Evolutionary conservation across 108 stramenopile species (phyloP), one percentile per base, ranked within the genome.

Genomic region (Skeletonema grethae): DNA sequence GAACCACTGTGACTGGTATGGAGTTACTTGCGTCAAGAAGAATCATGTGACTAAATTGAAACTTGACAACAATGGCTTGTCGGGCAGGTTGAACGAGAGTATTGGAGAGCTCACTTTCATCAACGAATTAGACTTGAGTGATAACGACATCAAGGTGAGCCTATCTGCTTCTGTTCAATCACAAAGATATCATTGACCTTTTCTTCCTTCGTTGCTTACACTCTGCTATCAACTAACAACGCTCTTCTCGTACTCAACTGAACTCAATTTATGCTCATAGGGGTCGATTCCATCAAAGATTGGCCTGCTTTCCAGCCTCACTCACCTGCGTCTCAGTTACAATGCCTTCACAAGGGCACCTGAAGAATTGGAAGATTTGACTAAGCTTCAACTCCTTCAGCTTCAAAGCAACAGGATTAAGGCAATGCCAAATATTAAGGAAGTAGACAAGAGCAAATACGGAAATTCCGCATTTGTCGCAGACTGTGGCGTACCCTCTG

Each of bases 271-370:
- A n/a, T n/a, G n/a, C 41, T 61, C 35, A 64, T 50, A 76, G 67
- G 91, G 91, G 22, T 36, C 82, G 4, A 36, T 94, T 28, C 93
- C 93, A 24, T 8, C 45, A 0, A 70, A 75, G 16, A 82, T 94
- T 59, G 86, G 80, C 2, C 25, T 67, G 1, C 50, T 90, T 9
- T 55, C 70, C 9, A 58, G 76, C 16, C 84, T 92, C 31, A 53
- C 71, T 18, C 66, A 68, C 7, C 53, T 92, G 10, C 60, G 63
- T 10, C 61, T 93, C 9, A 70, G 72, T 46, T 72, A 88, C 45
- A 92, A 85, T 53, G 77, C 69, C 3, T 79, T 91, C 39, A 81
- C 60, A 0, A 79, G 79, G 10, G 61, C 77, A 4, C 82, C 80
- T 3, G 15, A 16, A 39, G 53, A 46, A 11, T 30, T 84, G 2